phyloP scores from a whole-genome alignment of 1,284 basidiomycete species.

The Phaffia rhodozyma region DNA sequence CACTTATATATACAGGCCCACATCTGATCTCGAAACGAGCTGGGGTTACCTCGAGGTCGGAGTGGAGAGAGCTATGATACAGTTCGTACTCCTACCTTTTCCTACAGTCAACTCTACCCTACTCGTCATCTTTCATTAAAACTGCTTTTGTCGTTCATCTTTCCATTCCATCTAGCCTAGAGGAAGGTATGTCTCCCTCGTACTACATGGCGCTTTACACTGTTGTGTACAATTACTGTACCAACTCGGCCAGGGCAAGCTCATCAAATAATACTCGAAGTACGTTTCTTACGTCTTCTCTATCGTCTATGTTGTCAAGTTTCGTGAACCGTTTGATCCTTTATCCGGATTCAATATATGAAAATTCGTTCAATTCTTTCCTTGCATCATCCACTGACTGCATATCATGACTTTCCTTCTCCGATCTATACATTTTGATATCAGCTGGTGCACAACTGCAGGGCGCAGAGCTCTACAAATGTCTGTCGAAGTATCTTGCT shows the following conservation, averaged over 20 bases:
- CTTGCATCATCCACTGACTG: not conserved
- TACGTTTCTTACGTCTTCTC: slow-evolving; percentile 34
- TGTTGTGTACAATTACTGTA: slow-evolving; percentile 94
- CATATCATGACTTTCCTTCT: not conserved
- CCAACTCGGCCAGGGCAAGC: slow-evolving; percentile 66
- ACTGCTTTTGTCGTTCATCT: not conserved
- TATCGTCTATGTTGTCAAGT: not conserved
- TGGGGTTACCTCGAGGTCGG: slow-evolving; percentile 82
- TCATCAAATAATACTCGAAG: slow-evolving; percentile 49
- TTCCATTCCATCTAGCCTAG: slow-evolving; percentile 40
- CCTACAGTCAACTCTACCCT: not conserved
- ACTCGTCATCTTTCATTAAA: not conserved
- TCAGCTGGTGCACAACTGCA: slow-evolving; percentile 84
- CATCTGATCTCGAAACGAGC: slow-evolving; percentile 64
- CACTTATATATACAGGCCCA: not conserved
- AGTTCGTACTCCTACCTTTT: slow-evolving; percentile 23
- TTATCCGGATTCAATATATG: not conserved
- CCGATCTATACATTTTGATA: not conserved
- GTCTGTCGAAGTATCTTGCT: slow-evolving; percentile 73
- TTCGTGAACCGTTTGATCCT: too few species aligned
- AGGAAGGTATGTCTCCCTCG: slow-evolving; percentile 76
- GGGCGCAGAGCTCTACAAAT: slow-evolving; percentile 86
- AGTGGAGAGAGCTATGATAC: slow-evolving; percentile 86
- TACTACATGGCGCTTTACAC: slow-evolving; percentile 91
- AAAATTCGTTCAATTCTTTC: slow-evolving; percentile 16